Percentiles rank a stretch among this genome's conserved stretches.
phyloP scores from a whole-genome alignment of 805 yeast species.

The Pachysolen tannophilus region DNA sequence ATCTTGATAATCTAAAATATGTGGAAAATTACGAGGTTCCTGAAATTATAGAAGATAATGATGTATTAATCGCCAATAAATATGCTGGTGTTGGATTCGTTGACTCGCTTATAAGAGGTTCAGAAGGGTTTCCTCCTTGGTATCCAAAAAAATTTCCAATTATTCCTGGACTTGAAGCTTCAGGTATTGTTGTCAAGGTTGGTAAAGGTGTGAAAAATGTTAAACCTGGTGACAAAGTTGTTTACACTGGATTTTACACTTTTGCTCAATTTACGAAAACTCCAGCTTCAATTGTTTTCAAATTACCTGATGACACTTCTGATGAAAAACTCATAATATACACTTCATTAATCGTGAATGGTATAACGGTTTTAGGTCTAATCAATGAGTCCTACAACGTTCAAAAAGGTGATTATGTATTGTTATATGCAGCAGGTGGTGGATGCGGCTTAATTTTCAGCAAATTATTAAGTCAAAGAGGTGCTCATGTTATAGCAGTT shows the following conservation, averaged over 20 bases:
- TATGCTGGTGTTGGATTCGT: slow-evolving; percentile 80
- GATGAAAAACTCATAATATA: slow-evolving; percentile 45
- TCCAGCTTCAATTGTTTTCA: slow-evolving; percentile 31
- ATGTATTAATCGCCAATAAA: slow-evolving; percentile 63
- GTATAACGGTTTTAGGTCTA: slow-evolving; percentile 73
- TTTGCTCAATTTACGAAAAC: slow-evolving; percentile 69
- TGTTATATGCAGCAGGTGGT: slow-evolving; percentile 93
- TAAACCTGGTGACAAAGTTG: slow-evolving; percentile 65
- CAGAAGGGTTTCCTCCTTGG: too few species aligned
- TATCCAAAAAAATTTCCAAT: slow-evolving; percentile 59
- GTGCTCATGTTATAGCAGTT: slow-evolving; percentile 79
- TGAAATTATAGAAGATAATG: slow-evolving; percentile 38
- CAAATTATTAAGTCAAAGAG: slow-evolving; percentile 54
- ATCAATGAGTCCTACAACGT: slow-evolving; percentile 58
- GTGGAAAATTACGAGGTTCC: slow-evolving; percentile 56
- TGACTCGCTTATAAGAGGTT: slow-evolving; percentile 77
- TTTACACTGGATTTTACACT: slow-evolving; percentile 41
- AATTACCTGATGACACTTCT: slow-evolving; percentile 38
- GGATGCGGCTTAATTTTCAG: slow-evolving; percentile 75
- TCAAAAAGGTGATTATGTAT: slow-evolving; percentile 58
- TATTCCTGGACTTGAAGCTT: slow-evolving; percentile 62
- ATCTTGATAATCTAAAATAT: slow-evolving; percentile 51
- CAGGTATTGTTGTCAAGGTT: slow-evolving; percentile 59
- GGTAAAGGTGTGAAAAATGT: slow-evolving; percentile 50
- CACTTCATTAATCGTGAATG: slow-evolving; percentile 62